phyloP scores from a whole-genome alignment of 2,329 filamentous ascomycete species.

The Phyllachora maydis region DNA sequence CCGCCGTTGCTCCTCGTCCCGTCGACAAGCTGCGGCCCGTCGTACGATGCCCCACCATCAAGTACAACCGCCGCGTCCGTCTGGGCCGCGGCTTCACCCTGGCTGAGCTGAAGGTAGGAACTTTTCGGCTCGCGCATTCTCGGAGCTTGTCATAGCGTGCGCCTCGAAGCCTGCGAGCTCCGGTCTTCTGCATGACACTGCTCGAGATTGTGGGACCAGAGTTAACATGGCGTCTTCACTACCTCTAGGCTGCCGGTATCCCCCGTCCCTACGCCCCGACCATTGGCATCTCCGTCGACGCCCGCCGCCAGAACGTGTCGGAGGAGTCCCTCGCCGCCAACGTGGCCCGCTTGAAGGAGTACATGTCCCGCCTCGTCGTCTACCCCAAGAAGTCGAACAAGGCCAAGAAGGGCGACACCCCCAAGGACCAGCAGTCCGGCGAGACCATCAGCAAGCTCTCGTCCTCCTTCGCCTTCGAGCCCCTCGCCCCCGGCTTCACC shows the following conservation, averaged over 20 bases:
- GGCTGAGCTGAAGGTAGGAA: slow-evolving; percentile 84
- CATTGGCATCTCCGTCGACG: slow-evolving; percentile 93
- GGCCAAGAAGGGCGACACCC: slow-evolving; percentile 79
- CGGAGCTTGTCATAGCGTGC: no score
- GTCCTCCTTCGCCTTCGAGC: slow-evolving; percentile 31
- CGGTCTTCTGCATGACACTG: no score
- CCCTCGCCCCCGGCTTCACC: slow-evolving; percentile 41
- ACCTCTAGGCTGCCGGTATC: slow-evolving; percentile 72
- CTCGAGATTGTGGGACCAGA: no score
- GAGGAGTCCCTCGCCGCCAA: slow-evolving; percentile 90
- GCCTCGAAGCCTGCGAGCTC: no score
- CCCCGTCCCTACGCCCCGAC: slow-evolving; percentile 85
- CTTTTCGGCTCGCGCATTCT: no score
- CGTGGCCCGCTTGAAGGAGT: slow-evolving; percentile 94
- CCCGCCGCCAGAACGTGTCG: slow-evolving; percentile 90
- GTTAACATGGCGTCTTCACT: no score
- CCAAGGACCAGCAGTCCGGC: slow-evolving; percentile 48
- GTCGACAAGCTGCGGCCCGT: slow-evolving; percentile 93
- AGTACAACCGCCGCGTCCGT: slow-evolving; percentile 97
- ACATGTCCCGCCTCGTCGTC: slow-evolving; percentile 88
- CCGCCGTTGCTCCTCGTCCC: slow-evolving; percentile 83
- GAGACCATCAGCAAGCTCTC: slow-evolving; percentile 39
- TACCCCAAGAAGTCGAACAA: slow-evolving; percentile 92
- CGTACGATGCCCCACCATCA: slow-evolving; percentile 92
- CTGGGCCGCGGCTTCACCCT: slow-evolving; percentile 95